Evolutionary conservation across 2,329 filamentous ascomycete species (phyloP).

Genomic region (Aspergillus flavus): DNA sequence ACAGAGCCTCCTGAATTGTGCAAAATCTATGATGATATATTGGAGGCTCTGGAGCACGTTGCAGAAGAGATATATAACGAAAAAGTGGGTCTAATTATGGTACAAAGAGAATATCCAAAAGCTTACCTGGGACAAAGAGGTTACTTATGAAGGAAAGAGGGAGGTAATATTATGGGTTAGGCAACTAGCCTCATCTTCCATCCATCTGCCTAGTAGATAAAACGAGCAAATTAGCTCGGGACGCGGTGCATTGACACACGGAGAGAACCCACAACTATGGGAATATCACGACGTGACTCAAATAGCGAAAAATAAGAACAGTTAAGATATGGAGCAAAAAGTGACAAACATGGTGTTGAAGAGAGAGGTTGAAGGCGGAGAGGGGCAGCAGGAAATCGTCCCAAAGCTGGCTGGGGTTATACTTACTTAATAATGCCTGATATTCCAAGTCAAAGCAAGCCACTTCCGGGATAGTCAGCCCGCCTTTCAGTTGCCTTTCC

Average conservation of each 20-base stretch:
- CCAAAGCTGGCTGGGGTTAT: conserved; percentile 5
- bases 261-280: neutral
- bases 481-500: conserved; percentile 10
- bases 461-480: conserved; percentile 7
- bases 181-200: conserved; percentile 9
- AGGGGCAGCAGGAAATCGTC: conserved; percentile 9
- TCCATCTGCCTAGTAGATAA: conserved; percentile 9
- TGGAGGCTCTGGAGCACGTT: neutral
- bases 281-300: neutral
- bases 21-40: neutral
- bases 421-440: conserved; percentile 5
- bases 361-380: conserved; percentile 7
- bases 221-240: conserved; percentile 2
- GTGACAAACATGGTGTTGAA: conserved; percentile 1
- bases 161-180: conserved; percentile 8
- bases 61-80: neutral
- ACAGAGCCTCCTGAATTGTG: no score
- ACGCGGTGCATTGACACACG: neutral
- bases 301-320: neutral
- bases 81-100: neutral
- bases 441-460: conserved; percentile 2
- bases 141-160: conserved; percentile 4
- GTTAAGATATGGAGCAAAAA: neutral
- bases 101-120: neutral
- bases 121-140: conserved; percentile 5